Percentiles rank a stretch among this genome's conserved stretches.
These are phyloP conservation scores for Ceriops tagal DNA, from an alignment of 345 rosid species.

Conservation along the genomic window DNA sequence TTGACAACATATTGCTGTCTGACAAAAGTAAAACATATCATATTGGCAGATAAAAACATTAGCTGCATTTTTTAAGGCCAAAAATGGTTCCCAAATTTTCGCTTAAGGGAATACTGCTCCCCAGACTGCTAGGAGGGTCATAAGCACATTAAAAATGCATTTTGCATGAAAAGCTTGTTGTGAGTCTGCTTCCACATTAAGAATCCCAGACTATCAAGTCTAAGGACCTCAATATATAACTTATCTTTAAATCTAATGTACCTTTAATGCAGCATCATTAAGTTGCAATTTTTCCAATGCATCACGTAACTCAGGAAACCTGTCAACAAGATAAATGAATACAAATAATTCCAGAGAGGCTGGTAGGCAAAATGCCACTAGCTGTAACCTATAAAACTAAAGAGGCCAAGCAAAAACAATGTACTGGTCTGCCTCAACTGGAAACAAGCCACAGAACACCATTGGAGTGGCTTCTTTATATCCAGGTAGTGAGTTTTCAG, in stretches of 20 bases:
- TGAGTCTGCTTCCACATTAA: background rate
- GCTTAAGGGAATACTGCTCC: no score
- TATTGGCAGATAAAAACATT: no score
- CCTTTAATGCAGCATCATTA: conserved; percentile 97
- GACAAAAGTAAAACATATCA: no score
- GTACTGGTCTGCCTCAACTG: conserved; percentile 99
- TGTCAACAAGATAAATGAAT: conserved; percentile 33
- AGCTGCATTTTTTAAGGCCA: no score
- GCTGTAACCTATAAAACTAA: conserved; percentile 1
- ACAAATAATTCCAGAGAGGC: conserved; percentile 11
- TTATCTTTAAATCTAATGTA: conserved; percentile 15
- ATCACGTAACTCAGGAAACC: conserved; percentile 92
- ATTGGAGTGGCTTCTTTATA: conserved; percentile 97
- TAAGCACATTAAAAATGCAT: background rate
- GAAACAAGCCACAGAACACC: conserved; percentile 98
- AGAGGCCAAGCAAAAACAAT: conserved; percentile 22
- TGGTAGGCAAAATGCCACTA: conserved; percentile 10
- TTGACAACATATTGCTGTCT: no score
- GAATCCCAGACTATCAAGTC: background rate
- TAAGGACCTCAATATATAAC: background rate
- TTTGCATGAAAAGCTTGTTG: background rate
- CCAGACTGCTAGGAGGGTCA: background rate
- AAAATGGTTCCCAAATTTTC: no score
- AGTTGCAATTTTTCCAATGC: conserved; percentile 96
- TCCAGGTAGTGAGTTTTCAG: conserved; percentile 80